Evolutionary conservation across 176 grass and related monocot genomes (phyloP), one percentile per base, ranked within the genome.

Genomic region (Guadua angustifolia): DNA sequence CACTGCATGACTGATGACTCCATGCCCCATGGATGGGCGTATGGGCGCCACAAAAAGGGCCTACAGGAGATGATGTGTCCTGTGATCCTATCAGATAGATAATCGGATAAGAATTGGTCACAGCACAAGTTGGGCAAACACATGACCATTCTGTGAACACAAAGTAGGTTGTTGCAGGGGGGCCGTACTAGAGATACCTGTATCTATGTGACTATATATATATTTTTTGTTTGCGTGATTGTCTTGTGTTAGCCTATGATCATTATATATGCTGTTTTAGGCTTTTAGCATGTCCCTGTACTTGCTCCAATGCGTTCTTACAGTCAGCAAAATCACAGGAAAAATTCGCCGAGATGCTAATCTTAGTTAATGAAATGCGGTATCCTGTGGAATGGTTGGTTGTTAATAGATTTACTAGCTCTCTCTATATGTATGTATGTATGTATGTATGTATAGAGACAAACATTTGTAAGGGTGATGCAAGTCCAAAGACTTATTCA

Each of bases 41-140:
- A 71, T 46, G 67, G 26, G 39, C 18, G 19, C 25, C 5, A n/a
- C 70, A 53, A 50, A 35, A 82, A 71, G 55, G 73, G 2, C 72
- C 80, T 65, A 83, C 55, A 59, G 5, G 24, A 51, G 43, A 77
- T 16, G 62, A 40, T 32, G 19, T 75, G 32, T 64, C 22, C 73
- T 69, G 39, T 60, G 77, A 32, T 57, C 69, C 10, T 43, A 69
- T 32, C 51, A 39, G 24, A 15, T 40, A 7, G 56, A 16, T 22
- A 12, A 74, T 43, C 50, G 45, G 77, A 85, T 82, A 89, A 82
- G 71, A 77, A 52, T 7, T 19, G n/a, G 53, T 69, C 64, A 43
- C 63, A n/a, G 1, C 32, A 49, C 57, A 42, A 60, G 62, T 75
- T 75, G 71, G 26, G 21, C 39, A 73, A 25, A 12, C 22, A 25